Evolutionary conservation across 345 rosid genomes (phyloP).

Genomic region (Geranium rotundifolium): DNA sequence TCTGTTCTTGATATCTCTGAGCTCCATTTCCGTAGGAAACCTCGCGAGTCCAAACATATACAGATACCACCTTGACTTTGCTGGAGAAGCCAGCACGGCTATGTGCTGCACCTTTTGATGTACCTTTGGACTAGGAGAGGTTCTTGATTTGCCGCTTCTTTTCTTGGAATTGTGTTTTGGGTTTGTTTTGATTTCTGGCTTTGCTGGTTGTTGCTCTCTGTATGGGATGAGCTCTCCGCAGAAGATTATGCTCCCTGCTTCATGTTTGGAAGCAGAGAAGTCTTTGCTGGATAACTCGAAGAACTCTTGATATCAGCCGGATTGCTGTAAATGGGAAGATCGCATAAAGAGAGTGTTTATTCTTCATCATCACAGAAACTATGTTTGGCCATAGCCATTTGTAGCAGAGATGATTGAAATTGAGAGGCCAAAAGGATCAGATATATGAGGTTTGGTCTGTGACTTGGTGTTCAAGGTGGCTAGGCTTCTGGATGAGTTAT

Average conservation of each 20-base stretch:
- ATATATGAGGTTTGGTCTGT: too few relatives aligned
- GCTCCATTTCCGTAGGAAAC: slow-evolving; percentile 34
- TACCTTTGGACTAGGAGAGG: too few relatives aligned
- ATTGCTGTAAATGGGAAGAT: slow-evolving; percentile 22
- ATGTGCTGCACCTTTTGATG: too few relatives aligned
- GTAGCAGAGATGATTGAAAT: not conserved
- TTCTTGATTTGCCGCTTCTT: not conserved
- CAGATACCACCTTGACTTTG: slow-evolving; percentile 37
- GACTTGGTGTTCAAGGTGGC: too few relatives aligned
- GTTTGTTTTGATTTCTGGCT: not conserved
- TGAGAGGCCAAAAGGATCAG: not conserved
- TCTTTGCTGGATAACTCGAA: slow-evolving; percentile 46
- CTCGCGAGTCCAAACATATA: slow-evolving; percentile 39
- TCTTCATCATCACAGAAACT: slow-evolving; percentile 14
- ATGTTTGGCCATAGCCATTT: not conserved
- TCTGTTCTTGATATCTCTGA: slow-evolving; percentile 37
- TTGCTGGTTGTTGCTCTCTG: not conserved
- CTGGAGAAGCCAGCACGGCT: slow-evolving; percentile 7
- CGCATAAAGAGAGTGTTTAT: slow-evolving; percentile 43
- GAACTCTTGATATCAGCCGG: slow-evolving; percentile 21
- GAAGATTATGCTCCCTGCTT: slow-evolving; percentile 11
- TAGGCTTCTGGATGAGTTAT: too few relatives aligned
- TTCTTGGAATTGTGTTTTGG: slow-evolving; percentile 7
- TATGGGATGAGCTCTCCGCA: slow-evolving; percentile 14
- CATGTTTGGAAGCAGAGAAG: slow-evolving; percentile 1